Evolutionary conservation across 768 basidiomycete species (phyloP).

Genomic region (Tylopilus subfusipes): DNA sequence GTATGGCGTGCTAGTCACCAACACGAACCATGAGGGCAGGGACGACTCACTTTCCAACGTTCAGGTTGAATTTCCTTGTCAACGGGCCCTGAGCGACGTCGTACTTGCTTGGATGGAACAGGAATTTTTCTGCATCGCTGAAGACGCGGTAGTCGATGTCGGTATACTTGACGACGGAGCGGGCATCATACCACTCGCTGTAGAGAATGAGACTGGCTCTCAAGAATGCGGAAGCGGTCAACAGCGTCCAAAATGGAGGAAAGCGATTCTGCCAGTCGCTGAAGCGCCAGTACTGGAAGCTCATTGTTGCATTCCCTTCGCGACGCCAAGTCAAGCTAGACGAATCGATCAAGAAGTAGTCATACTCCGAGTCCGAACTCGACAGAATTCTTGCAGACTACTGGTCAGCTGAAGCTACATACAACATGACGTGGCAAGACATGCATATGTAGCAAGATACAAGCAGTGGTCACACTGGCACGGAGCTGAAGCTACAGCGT

Average conservation of each 20-base stretch:
- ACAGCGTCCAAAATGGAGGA: constrained; percentile 47
- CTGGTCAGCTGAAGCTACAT: too few species aligned
- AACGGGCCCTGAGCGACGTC: constrained; percentile 65
- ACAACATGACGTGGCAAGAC: too few species aligned
- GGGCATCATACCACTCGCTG: constrained; percentile 87
- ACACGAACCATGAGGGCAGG: neutral
- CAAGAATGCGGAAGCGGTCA: constrained; percentile 53
- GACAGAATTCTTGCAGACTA: too few species aligned
- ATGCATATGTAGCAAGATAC: neutral
- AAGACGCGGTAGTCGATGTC: constrained; percentile 97
- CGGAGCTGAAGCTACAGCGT: neutral
- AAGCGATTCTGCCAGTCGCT: constrained; percentile 8
- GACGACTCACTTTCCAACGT: constrained; percentile 74
- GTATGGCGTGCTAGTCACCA: constrained; percentile 6
- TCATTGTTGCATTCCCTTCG: neutral
- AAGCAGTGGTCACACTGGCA: constrained; percentile 28
- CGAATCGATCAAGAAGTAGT: too few species aligned
- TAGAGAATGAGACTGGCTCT: constrained; percentile 74
- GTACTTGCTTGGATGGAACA: constrained; percentile 45
- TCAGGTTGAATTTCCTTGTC: constrained; percentile 34
- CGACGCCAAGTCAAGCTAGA: too few species aligned
- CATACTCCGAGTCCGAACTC: too few species aligned
- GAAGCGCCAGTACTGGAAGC: neutral
- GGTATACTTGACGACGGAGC: constrained; percentile 89
- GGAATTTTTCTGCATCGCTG: constrained; percentile 80